Evolutionary conservation across 495 filamentous ascomycete genomes (phyloP).

Genomic region (Penicillium arizonense): DNA sequence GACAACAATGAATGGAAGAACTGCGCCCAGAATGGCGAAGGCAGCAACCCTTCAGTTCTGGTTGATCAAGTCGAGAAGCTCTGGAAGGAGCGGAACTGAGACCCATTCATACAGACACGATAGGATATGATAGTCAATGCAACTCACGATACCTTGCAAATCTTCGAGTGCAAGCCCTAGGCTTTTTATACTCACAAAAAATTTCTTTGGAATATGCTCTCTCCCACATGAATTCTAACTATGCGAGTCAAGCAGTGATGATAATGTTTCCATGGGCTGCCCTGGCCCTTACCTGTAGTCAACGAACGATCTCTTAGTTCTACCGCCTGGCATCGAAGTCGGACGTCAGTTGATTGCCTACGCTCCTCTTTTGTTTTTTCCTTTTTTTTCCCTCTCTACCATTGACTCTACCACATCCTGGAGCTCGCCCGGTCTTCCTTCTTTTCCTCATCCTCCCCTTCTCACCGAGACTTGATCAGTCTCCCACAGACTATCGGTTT

Average conservation of each 20-base stretch:
- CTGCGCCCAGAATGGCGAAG: conserved; percentile 57
- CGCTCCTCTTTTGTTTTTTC: not conserved
- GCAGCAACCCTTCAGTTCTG: conserved; percentile 67
- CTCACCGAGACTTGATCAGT: too few species aligned
- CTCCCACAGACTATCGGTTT: too few species aligned
- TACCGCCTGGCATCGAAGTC: too few species aligned
- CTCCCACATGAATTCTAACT: not conserved
- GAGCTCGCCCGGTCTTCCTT: not conserved
- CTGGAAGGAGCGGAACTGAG: conserved; percentile 34
- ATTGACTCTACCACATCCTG: not conserved
- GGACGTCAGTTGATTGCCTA: too few species aligned
- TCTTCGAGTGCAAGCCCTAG: not conserved
- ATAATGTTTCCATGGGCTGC: too few species aligned
- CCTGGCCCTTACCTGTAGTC: not conserved
- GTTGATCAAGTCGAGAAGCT: conserved; percentile 65
- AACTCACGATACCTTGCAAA: not conserved
- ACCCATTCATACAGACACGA: conserved; percentile 2
- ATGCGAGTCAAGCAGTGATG: too few species aligned
- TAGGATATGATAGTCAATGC: conserved; percentile 1
- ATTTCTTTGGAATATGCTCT: conserved; percentile 1
- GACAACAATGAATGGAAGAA: conserved; percentile 80
- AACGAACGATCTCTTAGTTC: too few species aligned
- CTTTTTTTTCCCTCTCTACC: not conserved
- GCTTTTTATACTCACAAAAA: not conserved
- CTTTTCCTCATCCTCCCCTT: not conserved